phyloP scores from a whole-genome alignment of 108 stramenopile species.

The Cyclotella atomus region DNA sequence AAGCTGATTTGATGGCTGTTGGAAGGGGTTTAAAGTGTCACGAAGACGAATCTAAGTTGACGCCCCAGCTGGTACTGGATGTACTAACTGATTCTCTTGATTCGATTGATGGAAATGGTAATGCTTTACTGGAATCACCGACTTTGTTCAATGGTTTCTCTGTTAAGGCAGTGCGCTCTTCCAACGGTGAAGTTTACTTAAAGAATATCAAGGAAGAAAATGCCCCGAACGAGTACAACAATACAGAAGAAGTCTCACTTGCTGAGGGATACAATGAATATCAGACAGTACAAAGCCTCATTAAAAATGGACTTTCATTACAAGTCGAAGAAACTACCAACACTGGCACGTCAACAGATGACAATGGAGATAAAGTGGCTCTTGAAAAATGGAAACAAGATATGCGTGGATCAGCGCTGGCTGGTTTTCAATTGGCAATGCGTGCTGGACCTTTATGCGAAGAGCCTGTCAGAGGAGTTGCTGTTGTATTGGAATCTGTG shows the following conservation, averaged over 20 bases:
- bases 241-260: conserved; percentile 12
- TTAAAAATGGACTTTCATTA: conserved; percentile 20
- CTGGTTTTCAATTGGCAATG: conserved; percentile 85
- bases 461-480: conserved; percentile 83
- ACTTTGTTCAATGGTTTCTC: conserved; percentile 23
- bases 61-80: conserved; percentile 47
- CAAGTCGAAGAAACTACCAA: neutral
- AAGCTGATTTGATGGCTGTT: conserved; percentile 59
- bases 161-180: conserved; percentile 47
- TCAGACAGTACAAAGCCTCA: conserved; percentile 11
- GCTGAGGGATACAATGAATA: conserved; percentile 34
- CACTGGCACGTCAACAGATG: neutral
- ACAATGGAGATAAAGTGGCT: conserved; percentile 55
- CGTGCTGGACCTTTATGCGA: conserved; percentile 87
- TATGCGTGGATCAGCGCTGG: conserved; percentile 75
- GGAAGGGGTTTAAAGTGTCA: conserved; percentile 66
- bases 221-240: conserved; percentile 22
- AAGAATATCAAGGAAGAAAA: conserved; percentile 20
- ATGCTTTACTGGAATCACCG: conserved; percentile 49
- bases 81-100: conserved; percentile 40
- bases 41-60: conserved; percentile 23
- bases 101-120: conserved; percentile 49
- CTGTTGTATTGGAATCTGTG: conserved; percentile 81
- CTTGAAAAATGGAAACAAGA: conserved; percentile 69
- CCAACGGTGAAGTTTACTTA: conserved; percentile 50